phyloP scores from a whole-genome alignment of 1,139 yeast species.

The Groenewaldozyma sp. region DNA sequence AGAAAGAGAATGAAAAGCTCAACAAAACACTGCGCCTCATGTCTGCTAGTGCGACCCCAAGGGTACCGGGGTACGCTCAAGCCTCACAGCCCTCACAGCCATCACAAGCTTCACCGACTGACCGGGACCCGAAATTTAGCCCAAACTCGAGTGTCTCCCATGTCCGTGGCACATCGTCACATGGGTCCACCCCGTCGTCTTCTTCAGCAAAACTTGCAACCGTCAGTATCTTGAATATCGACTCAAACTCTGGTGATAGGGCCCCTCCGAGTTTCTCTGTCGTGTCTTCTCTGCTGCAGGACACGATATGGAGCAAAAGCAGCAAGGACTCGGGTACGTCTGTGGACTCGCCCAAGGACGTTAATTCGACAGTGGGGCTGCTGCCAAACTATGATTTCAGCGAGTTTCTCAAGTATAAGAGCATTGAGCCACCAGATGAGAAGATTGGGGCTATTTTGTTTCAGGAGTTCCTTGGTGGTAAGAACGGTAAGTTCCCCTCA shows the following conservation, averaged over 20 bases:
- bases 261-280: constrained; percentile 25
- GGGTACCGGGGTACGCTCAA: too few species aligned
- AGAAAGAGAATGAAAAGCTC: constrained; percentile 23
- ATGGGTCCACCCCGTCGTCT: background rate
- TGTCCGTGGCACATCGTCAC: background rate
- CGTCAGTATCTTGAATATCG: constrained; percentile 21
- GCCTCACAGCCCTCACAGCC: too few species aligned
- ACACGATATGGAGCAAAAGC: constrained; percentile 20
- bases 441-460: constrained; percentile 15
- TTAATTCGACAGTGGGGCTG: constrained; percentile 14
- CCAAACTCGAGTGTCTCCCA: background rate
- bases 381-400: constrained; percentile 22
- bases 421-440: constrained; percentile 16
- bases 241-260: constrained; percentile 15
- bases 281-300: constrained; percentile 23
- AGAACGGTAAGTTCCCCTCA: constrained; percentile 18
- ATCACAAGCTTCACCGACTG: background rate
- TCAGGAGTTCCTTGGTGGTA: constrained; percentile 13
- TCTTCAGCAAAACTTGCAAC: constrained; percentile 7
- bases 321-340: constrained; percentile 4
- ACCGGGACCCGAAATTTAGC: background rate
- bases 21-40: too few species aligned
- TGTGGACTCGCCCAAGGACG: constrained; percentile 4
- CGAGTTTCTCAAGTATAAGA: constrained; percentile 17
- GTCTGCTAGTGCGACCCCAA: background rate